A percentile compares a stretch with the other conserved stretches of the same genome.
Evolutionary conservation across 768 basidiomycete species (phyloP).

Genomic region (Phanerochaete carnosa): DNA sequence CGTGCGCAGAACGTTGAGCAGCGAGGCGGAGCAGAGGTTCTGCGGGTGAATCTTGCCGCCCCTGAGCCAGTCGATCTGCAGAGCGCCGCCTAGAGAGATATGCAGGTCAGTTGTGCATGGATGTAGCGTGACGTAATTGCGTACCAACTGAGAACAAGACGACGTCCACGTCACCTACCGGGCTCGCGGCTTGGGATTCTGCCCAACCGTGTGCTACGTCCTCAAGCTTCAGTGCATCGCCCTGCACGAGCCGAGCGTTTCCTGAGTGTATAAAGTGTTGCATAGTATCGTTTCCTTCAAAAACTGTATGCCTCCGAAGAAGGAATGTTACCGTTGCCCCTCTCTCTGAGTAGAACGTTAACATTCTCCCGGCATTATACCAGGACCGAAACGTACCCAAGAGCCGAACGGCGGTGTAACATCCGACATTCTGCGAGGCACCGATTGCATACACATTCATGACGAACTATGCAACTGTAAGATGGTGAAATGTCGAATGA

Average conservation of each 20-base stretch:
- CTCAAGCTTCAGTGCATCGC: conserved; percentile 52
- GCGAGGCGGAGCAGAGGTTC: conserved; percentile 55
- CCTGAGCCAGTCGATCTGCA: conserved; percentile 34
- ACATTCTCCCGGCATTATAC: background rate
- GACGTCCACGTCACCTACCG: conserved; percentile 40
- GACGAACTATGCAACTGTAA: too few species aligned
- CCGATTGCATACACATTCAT: conserved; percentile 34
- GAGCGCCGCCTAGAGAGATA: conserved; percentile 1
- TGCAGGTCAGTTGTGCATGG: background rate
- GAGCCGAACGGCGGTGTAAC: conserved; percentile 28
- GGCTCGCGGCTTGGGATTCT: conserved; percentile 27
- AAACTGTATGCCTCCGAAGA: conserved; percentile 47
- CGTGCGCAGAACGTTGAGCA: conserved; percentile 55
- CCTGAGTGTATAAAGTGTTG: conserved; percentile 48
- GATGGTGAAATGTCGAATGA: too few species aligned
- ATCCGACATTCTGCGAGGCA: conserved; percentile 39
- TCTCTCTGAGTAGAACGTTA: conserved; percentile 33
- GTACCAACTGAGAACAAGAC: conserved; percentile 61
- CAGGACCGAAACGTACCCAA: conserved; percentile 22
- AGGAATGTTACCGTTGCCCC: conserved; percentile 65
- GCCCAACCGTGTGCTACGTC: conserved; percentile 55
- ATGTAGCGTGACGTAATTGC: conserved; percentile 14
- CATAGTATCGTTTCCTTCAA: conserved; percentile 51
- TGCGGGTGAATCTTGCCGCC: conserved; percentile 48
- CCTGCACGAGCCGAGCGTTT: conserved; percentile 51